Evolutionary conservation across 495 filamentous ascomycete species (phyloP).

Genomic region (Talaromyces trachyspermus): DNA sequence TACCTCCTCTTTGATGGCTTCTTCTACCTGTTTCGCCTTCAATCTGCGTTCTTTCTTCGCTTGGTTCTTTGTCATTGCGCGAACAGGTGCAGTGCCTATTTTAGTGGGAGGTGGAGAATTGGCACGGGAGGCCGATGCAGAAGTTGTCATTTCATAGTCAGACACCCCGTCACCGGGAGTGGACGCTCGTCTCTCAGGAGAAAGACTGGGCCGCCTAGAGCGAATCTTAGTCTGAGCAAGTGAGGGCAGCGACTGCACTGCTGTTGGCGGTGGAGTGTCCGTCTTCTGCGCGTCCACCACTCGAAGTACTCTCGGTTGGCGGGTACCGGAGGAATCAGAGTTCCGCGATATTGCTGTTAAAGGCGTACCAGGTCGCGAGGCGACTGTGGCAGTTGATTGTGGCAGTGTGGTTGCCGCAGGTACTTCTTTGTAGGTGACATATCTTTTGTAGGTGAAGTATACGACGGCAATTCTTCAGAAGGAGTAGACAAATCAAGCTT

Average conservation of each 20-base stretch:
- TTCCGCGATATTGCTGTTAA: conserved; percentile 33
- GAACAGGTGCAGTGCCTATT: conserved; percentile 69
- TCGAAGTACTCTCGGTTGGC: conserved; percentile 51
- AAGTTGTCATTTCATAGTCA: conserved; percentile 69
- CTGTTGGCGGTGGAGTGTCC: conserved; percentile 42
- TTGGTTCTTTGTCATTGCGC: conserved; percentile 82
- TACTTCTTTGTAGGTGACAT: conserved; percentile 19
- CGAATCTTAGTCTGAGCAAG: conserved; percentile 32
- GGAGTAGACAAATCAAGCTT: conserved; percentile 22
- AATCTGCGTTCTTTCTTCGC: conserved; percentile 75
- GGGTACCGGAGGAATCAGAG: conserved; percentile 41
- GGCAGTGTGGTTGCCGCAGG: not conserved
- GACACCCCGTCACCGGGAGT: conserved; percentile 74
- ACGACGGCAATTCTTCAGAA: conserved; percentile 7
- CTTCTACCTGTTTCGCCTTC: conserved; percentile 54
- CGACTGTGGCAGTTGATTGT: conserved; percentile 13
- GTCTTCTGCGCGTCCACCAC: conserved; percentile 66
- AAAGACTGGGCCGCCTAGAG: conserved; percentile 52
- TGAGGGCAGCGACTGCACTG: conserved; percentile 33
- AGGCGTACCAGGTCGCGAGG: conserved; percentile 31
- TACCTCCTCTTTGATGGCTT: conserved; percentile 53
- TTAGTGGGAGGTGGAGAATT: conserved; percentile 77
- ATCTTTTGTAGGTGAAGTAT: no score
- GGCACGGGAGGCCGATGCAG: conserved; percentile 73
- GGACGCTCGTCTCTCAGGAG: conserved; percentile 59